Base-by-base conservation (phyloP, 2,329 filamentous ascomycete genomes). In the Sphaceloma murrayae region DNA sequence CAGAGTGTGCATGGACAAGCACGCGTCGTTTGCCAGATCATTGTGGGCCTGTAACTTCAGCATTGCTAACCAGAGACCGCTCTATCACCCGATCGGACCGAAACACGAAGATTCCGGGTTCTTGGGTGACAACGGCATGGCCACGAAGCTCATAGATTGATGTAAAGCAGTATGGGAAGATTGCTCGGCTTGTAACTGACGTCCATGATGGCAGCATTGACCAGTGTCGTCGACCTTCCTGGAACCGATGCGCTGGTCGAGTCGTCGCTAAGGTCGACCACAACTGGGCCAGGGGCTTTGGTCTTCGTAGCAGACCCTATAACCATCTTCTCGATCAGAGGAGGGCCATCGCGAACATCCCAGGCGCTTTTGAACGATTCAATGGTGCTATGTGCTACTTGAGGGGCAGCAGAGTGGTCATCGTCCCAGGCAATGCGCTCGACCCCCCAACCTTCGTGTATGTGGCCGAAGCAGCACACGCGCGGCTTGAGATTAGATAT, bases 391-490 rank as follows among this genome's bases (percentile, higher is more conserved):
- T 9, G 7, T 16, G 36, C 19, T 16, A 22, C 19, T 29, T 14
- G 6, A 10, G 24, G 8, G n/a, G 36, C 16, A 11, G 36, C 19
- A 16, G 26, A 5, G 5, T 26, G 22, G 2, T n/a, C 27, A 9
- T 57, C 51, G 42, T 56, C 49, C 72, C 68, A 71, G 4, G 16
- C 46, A 7, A 68, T 58, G 22, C 53, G 58, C 49, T 61, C 55
- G 3, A 64, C 67, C 13, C 70, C 72, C 58, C 69, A 68, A 0
- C 62, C 72, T 53, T 75, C 72, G 53, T 78, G 75, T 13, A 79
- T 78, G 59, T 80, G 76, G 0, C 77, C 76, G 53, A 78, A 81
- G 49, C 73, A 73, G 54, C 79, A 73, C n/a, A 80, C 40, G 2
- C 60, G 56, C 0, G 77, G 77, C 40, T 62, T 63, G 7, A 67